Evolutionary conservation across 495 filamentous ascomycete species (phyloP), one percentile per base, ranked within the genome.

Genomic region (Massariosphaeria phaeospora): DNA sequence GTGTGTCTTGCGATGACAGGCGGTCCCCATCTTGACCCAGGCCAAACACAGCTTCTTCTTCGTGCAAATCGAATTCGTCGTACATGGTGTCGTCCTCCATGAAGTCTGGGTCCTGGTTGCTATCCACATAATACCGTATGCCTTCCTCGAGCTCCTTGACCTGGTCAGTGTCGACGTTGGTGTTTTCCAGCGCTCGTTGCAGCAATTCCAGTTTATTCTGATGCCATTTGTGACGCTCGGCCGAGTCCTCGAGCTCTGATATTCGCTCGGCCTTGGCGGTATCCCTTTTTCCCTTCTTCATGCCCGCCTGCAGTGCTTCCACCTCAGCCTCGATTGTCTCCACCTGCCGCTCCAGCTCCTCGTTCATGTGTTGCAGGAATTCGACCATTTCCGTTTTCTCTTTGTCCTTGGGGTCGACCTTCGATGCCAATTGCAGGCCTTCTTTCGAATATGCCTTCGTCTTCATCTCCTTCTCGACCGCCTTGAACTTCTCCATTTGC

Each of bases 401-500:
- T 68, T 91, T 88, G 66, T 96, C 91, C 66, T 85, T 93, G 1
- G 93, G 93, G 72, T 98, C 93, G 36, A 97, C 77, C 69, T 95
- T 91, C 40, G 89, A 85, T 1, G 89, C 89, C 40, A 89, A 85
- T 36, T 85, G 88, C 39, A 98, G 72, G 30, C 93, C 93, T 72
- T 96, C 94, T 77, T 98, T 97, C 33, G 94, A 97, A 70, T 95
- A 98, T 52, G 93, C 91, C 72, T 98, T 98, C 41, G 93, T 98
- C 75, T 98, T 98, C 91, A 98, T 97, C 69, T 96, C 93, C 75
- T 98, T 98, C 73, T 98, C 93, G n/a, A 98, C 93, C 21, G 89
- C 91, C 76, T 98, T 98, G 81, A 98, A 98, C 64, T 87, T 88
- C 73, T 98, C 93, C 93, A 98, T 98, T 84, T 95, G 89, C 94